Evolutionary conservation across 2,329 filamentous ascomycete species (phyloP).

Genomic region (Aspergillus tamarii): DNA sequence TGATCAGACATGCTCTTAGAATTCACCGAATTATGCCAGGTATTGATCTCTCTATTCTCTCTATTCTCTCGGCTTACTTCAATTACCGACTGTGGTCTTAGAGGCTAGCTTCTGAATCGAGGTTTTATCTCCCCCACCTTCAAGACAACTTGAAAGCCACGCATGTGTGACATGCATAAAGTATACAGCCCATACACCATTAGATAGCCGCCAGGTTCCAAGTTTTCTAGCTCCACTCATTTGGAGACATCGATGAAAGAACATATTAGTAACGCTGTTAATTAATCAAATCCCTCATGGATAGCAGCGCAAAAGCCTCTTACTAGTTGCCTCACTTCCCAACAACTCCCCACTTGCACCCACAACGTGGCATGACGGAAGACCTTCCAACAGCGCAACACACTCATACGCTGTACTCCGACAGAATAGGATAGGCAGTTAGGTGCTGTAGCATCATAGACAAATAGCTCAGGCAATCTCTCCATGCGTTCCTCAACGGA

Average conservation of each 20-base stretch:
- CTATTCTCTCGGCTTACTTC: neutral
- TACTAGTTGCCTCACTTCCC: conserved; percentile 12
- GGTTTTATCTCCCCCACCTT: neutral
- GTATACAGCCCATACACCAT: neutral
- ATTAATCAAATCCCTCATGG: neutral
- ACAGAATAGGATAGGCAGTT: neutral
- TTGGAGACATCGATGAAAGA: neutral
- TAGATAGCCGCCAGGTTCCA: neutral
- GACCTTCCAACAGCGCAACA: neutral
- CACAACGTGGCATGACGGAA: conserved; percentile 9
- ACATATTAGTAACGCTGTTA: neutral
- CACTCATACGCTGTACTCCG: neutral
- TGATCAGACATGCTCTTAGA: neutral
- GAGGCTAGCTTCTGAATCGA: too few species aligned
- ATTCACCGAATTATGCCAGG: neutral
- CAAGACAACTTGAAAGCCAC: neutral
- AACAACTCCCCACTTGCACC: conserved; percentile 6
- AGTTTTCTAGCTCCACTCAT: neutral
- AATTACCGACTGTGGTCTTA: neutral
- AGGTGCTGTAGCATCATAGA: neutral
- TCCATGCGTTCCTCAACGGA: neutral
- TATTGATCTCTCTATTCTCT: neutral
- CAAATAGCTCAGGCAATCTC: neutral
- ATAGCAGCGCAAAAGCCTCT: neutral
- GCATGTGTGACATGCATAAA: neutral